Evolutionary conservation across 1,284 basidiomycete species (phyloP), one percentile per base, ranked within the genome.

Genomic region (Meira miltonrushii): DNA sequence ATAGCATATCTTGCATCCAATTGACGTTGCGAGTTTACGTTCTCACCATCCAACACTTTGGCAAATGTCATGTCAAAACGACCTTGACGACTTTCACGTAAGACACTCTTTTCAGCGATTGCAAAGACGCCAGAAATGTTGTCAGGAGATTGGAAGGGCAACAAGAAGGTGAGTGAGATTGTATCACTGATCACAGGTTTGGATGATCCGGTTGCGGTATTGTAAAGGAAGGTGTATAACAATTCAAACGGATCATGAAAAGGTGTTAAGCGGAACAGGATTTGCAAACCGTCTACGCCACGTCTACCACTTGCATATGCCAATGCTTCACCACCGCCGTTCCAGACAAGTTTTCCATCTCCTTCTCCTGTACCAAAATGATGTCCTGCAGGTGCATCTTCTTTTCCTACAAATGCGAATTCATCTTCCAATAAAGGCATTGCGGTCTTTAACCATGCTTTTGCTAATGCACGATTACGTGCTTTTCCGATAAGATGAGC

Each of bases 1-100:
- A 76, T 60, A 39, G 69, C 72, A 62, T 69, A 74, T 43, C 68
- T 65, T 44, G 65, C 61, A 46, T 65, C 64, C 15, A 77, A 62
- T 1, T 66, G 67, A 2, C 75, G 67, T 39, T 65, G 57, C 10
- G 61, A 57, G 52, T 64, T 65, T 23, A 66, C 61, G 23, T 57
- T 58, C 17, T 69, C 70, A 12, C 54, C 48, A 54, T 62, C 59
- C 51, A 75, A 63, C 11, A 62, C 41, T 43, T 71, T 72, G 56
- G 73, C 60, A 54, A 78, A 78, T 13, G 62, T 60, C 28, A 78
- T 62, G 48, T 78, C 75, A 57, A 67, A 78, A 15, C 75, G 67
- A 10, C 64, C 68, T 17, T 51, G 54, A 28, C 70, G 69, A 28
- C 65, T 67, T 40, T 54, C 39, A 39, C 65, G 69, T 17, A 78